Conservation (phyloP, 345 rosid genomes). For the Syzygium jambos region DNA sequence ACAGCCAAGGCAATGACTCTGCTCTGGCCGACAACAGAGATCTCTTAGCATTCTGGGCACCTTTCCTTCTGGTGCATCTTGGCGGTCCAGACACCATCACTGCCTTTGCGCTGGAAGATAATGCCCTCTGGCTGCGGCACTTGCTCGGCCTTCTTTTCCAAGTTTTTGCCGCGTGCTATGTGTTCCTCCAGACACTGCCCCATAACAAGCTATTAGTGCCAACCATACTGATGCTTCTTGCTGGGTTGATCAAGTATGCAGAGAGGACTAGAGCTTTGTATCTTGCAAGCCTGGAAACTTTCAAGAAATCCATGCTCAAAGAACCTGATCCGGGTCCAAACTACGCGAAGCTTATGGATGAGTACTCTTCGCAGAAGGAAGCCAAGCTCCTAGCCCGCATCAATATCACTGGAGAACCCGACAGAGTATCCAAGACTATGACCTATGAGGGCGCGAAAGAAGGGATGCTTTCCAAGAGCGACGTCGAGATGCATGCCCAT, state of each 20-base stretch:
- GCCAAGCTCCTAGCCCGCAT: conserved; percentile 33
- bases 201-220: conserved; percentile 17
- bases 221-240: conserved; percentile 25
- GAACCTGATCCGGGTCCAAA: conserved; percentile 56
- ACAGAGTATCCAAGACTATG: conserved; percentile 13
- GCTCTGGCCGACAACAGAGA: background rate
- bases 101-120: conserved; percentile 58
- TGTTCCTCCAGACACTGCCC: conserved; percentile 26
- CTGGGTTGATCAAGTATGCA: conserved; percentile 49
- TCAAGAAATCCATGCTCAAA: conserved; percentile 48
- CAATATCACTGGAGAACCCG: conserved; percentile 32
- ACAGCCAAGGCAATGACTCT: conserved; percentile 7
- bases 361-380: conserved; percentile 34
- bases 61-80: conserved; percentile 53
- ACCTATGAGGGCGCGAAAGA: background rate
- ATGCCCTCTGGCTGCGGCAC: conserved; percentile 59
- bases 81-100: conserved; percentile 73
- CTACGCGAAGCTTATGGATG: conserved; percentile 59
- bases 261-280: conserved; percentile 53
- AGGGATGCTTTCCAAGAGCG: background rate
- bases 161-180: conserved; percentile 28
- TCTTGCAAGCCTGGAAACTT: conserved; percentile 47
- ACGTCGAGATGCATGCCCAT: conserved; percentile 26
- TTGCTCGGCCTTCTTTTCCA: conserved; percentile 37
- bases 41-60: conserved; percentile 64